Evolutionary conservation across 805 yeast species (phyloP), one percentile per base, ranked within the genome.

Genomic region (Candida ascalaphidarum): DNA sequence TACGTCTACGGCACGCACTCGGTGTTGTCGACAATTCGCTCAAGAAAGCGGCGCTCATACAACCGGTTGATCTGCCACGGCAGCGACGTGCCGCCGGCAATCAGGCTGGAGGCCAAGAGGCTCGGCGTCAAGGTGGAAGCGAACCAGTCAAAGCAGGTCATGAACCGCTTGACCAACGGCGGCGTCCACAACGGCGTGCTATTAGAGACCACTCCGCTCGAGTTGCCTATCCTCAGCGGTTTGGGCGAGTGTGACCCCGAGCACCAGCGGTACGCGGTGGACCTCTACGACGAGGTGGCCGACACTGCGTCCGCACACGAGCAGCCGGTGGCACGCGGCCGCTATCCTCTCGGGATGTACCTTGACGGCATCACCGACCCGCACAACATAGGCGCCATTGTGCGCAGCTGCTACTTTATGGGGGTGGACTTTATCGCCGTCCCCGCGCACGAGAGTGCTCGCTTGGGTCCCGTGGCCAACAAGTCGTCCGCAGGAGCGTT

Each of bases 401-500:
- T 82, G 17, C 61, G 96, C 46, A 71, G 86, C 3, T 89, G 94
- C 0, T 80, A 76, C 54, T 85, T 67, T 53, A 59, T 85, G 10
- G 95, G 95, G 7, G 94, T 68, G 3, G 95, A 86, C 52, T 81
- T 83, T 44, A 58, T 84, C 5, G 74, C 80, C 2, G 55, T 79
- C 23, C 79, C 94, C 2, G 74, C 71, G 20, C 70, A 68, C 28
- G 79, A 82, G 44, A 71, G 82, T 41, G 83, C 95, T 1, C 71
- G 78, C 11, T 50, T 86, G 33, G 74, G 89, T 0, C 85, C 95
- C 0, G 78, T 71, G 1, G 88, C 85, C 2, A 70, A 77, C 15
- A 88, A 86, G 48, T 74, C 92, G 0, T 72, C 92, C 7, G 80
- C 84, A 4, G 96, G 96, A 12, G 85, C 95, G 1, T 58, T 81